Conservation (phyloP, 345 rosid species). For the Chamaenerion angustifolium region DNA sequence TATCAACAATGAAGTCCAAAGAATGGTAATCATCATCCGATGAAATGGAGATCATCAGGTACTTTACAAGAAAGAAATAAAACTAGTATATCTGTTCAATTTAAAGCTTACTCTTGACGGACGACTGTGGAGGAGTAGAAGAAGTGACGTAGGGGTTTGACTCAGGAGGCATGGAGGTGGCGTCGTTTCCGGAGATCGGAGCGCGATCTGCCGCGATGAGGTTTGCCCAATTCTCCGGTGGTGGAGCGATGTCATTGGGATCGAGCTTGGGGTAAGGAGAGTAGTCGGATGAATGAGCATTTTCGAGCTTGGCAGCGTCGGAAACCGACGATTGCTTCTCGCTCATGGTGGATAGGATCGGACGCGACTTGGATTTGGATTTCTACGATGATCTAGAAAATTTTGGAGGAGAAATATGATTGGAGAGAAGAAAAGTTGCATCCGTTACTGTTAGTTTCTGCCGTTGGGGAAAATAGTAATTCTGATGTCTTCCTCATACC, state of each 20-base stretch:
- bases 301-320: constrained; percentile 8
- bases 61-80: too few relatives aligned
- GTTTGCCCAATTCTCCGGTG: constrained; percentile 28
- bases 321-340: constrained; percentile 8
- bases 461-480: too few relatives aligned
- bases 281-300: constrained; percentile 52
- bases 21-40: too few relatives aligned
- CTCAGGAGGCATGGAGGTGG: constrained; percentile 76
- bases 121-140: constrained; percentile 20
- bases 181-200: constrained; percentile 31
- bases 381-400: too few relatives aligned
- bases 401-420: too few relatives aligned
- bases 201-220: constrained; percentile 20
- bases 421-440: too few relatives aligned
- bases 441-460: too few relatives aligned
- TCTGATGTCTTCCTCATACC: too few relatives aligned
- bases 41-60: too few relatives aligned
- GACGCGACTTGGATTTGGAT: neutral
- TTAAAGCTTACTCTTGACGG: constrained; percentile 38
- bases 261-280: constrained; percentile 86
- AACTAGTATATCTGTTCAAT: neutral
- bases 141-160: constrained; percentile 76
- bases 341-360: constrained; percentile 15
- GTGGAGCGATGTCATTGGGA: constrained; percentile 59
- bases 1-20: too few relatives aligned